Conservation (phyloP, 1,139 yeast genomes). For the Magnusiomyces paraingens region DNA sequence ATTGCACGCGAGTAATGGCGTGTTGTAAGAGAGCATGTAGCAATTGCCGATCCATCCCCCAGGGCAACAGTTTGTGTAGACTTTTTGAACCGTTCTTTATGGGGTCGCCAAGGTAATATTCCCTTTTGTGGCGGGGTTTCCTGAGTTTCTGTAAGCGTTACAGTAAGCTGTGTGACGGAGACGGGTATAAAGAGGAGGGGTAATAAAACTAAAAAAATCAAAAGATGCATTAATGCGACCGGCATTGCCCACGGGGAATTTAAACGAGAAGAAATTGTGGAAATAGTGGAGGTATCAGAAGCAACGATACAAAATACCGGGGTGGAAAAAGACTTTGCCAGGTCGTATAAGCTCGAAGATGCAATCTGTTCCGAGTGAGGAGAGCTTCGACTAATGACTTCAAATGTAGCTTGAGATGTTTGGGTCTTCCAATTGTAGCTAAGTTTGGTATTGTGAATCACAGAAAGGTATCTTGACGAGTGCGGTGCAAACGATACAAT, state of each 20-base stretch:
- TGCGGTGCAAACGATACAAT: not conserved
- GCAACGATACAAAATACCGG: conserved; percentile 22
- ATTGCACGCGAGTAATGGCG: not conserved
- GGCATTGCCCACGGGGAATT: conserved; percentile 26
- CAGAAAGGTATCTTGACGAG: not conserved
- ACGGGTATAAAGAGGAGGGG: conserved; percentile 20
- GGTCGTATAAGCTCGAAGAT: conserved; percentile 15
- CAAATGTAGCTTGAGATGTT: conserved; percentile 2
- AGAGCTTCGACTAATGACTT: conserved; percentile 2
- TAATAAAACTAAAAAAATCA: conserved; percentile 18
- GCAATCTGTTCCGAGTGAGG: not conserved
- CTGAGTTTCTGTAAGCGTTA: too few species aligned
- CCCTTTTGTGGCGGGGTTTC: too few species aligned
- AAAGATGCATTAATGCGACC: conserved; percentile 21
- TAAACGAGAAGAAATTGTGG: conserved; percentile 19
- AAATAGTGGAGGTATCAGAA: conserved; percentile 19
- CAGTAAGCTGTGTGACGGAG: conserved; percentile 3
- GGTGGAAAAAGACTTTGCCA: conserved; percentile 19
- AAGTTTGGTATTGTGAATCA: not conserved
- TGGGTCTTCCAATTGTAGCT: not conserved
- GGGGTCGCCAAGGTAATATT: too few species aligned
- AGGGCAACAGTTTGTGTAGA: too few species aligned
- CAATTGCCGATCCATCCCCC: too few species aligned
- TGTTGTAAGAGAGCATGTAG: too few species aligned
- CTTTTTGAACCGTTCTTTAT: too few species aligned